Evolutionary conservation across 495 filamentous ascomycete genomes (phyloP), one percentile per base, ranked within the genome.

Genomic region (Talaromyces adpressus): DNA sequence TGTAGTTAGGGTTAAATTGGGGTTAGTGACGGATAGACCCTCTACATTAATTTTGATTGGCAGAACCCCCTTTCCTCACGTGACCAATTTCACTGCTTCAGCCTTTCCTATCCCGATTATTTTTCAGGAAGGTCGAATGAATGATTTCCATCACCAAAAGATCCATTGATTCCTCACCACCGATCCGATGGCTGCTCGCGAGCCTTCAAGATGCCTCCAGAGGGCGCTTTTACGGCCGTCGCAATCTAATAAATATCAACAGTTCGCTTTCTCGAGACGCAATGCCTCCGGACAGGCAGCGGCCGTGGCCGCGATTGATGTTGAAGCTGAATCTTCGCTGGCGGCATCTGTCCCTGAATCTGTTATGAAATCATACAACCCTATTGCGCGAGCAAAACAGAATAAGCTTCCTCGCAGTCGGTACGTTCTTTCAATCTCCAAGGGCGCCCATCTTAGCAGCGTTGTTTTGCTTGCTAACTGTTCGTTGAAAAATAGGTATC

Each of bases 391-490:
- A 67, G 79, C 79, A 41, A 79, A 76, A 60, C 82, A 77, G 66
- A 78, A 64, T n/a, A 76, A 85, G 69, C 77, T 91, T 14, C 87
- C 88, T 56, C 79, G 82, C 30, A 87, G 85, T 83, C 85, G 89
- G 89, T 91, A 81, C 39, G 76, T 65, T 49, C n/a, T n/a, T n/a
- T n/a, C n/a, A n/a, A n/a, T n/a, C n/a, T n/a, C n/a, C n/a, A n/a
- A n/a, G n/a, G n/a, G n/a, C n/a, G n/a, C n/a, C n/a, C n/a, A n/a
- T n/a, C n/a, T n/a, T n/a, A n/a, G n/a, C n/a, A n/a, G n/a, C n/a
- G n/a, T n/a, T n/a, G n/a, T n/a, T n/a, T n/a, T n/a, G n/a, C n/a
- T n/a, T n/a, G n/a, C n/a, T 73, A 67, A 71, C 54, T 7, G 8
- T 2, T 22, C 0, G 29, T 3, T 23, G 57, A 52, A 20, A 53